Percentiles rank a stretch among this genome's conserved stretches.
Conservation (phyloP, 305 asterid genomes). For the Ilex paraguariensis region DNA sequence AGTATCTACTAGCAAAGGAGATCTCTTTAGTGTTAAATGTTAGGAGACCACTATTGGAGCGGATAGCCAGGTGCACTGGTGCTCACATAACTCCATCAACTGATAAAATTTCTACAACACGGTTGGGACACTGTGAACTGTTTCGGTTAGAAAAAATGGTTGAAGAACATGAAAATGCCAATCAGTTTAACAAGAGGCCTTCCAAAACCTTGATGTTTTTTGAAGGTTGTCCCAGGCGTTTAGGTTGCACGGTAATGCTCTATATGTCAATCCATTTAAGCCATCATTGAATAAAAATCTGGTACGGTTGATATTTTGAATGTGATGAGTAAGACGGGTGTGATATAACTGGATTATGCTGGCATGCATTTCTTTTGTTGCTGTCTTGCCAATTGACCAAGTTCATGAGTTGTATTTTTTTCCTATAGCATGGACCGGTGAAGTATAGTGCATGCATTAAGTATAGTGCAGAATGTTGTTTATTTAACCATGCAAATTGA, state of each 20-base stretch:
- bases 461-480: no score
- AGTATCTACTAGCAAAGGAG: constrained; percentile 76
- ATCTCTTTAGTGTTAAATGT: constrained; percentile 90
- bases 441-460: no score
- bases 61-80: constrained; percentile 89
- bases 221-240: constrained; percentile 93
- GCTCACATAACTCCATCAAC: constrained; percentile 76
- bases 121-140: constrained; percentile 85
- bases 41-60: constrained; percentile 71
- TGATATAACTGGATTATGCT: no score
- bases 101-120: constrained; percentile 62
- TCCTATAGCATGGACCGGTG: no score
- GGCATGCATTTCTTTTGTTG: no score
- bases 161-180: constrained; percentile 68
- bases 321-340: no score
- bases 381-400: no score
- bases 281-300: no score
- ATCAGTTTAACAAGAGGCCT: constrained; percentile 71
- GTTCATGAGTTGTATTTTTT: no score
- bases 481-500: no score
- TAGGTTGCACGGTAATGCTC: constrained; percentile 92
- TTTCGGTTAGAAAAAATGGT: constrained; percentile 74
- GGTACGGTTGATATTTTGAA: no score
- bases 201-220: constrained; percentile 88
- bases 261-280: constrained; percentile 4